phyloP scores from a whole-genome alignment of 805 yeast species.

The Teunomyces panamensis region DNA sequence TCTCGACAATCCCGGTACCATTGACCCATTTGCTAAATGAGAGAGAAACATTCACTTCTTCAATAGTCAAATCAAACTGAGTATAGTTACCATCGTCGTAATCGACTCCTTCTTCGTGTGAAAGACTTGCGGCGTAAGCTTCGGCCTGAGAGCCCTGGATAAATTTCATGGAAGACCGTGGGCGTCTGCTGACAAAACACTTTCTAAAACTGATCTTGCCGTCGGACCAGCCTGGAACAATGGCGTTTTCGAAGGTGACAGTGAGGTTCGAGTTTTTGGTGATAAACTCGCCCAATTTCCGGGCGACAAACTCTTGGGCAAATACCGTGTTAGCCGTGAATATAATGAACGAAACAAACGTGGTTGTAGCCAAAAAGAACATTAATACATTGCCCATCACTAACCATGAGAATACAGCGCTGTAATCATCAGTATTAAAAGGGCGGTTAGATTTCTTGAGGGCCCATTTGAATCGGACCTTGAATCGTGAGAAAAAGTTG shows the following conservation, averaged over 20 bases:
- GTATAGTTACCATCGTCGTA: conserved; percentile 91
- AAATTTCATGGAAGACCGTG: conserved; percentile 54
- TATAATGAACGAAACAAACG: conserved; percentile 78
- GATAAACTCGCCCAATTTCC: conserved; percentile 73
- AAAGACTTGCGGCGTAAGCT: conserved; percentile 57
- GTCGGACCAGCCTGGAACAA: conserved; percentile 90
- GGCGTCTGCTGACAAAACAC: conserved; percentile 83
- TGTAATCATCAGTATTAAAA: conserved; percentile 86
- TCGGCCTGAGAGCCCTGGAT: conserved; percentile 71
- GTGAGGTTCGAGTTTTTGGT: conserved; percentile 79
- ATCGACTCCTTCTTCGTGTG: conserved; percentile 27
- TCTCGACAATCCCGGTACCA: conserved; percentile 84
- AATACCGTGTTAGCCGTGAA: conserved; percentile 78
- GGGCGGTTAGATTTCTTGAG: conserved; percentile 76
- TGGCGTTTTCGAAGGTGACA: conserved; percentile 89
- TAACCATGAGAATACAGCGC: conserved; percentile 90
- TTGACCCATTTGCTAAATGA: conserved; percentile 85
- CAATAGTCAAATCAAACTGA: conserved; percentile 89
- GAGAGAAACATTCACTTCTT: conserved; percentile 74
- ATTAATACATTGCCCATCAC: conserved; percentile 82
- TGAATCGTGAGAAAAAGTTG: conserved; percentile 26
- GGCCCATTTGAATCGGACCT: conserved; percentile 61
- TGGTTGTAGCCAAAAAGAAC: conserved; percentile 84
- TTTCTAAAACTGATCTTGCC: conserved; percentile 81
- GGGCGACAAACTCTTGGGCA: conserved; percentile 86